Conservation (phyloP, 225 moss, liverwort and hornwort genomes). For the Bryoerythrophyllum caledonicum region DNA sequence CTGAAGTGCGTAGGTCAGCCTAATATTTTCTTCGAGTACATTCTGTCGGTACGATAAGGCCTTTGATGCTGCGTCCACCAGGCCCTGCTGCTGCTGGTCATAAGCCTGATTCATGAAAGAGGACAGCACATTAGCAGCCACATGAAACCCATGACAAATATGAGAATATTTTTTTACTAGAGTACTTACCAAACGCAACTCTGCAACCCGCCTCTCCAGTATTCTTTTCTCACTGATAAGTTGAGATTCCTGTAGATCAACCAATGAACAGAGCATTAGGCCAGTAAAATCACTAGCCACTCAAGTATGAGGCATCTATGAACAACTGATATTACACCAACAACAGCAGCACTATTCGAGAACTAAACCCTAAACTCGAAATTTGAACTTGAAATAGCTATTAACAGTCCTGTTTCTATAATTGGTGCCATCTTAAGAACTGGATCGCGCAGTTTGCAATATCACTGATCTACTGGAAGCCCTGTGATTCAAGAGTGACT, state of each 20-base stretch:
- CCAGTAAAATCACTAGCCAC: not conserved
- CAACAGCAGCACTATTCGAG: not conserved
- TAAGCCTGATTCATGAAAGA: slow-evolving; percentile 63
- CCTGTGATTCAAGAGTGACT: not conserved
- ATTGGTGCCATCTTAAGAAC: not conserved
- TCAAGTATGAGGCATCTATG: not conserved
- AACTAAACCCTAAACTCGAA: slow-evolving; percentile 2
- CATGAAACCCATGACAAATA: not conserved
- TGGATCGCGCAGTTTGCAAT: not conserved
- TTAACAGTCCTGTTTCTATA: not conserved
- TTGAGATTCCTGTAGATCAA: slow-evolving; percentile 71
- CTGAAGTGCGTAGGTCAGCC: slow-evolving; percentile 95
- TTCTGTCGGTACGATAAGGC: slow-evolving; percentile 95
- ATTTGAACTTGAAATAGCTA: not conserved
- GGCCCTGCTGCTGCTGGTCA: slow-evolving; percentile 96
- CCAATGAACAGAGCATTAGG: slow-evolving; percentile 1
- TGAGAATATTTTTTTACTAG: not conserved
- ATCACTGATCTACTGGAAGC: not conserved
- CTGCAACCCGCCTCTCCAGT: slow-evolving; percentile 93
- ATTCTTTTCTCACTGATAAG: slow-evolving; percentile 89
- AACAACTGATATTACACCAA: not conserved
- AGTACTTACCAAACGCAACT: slow-evolving; percentile 77
- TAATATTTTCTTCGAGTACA: slow-evolving; percentile 95
- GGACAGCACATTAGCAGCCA: slow-evolving; percentile 21
- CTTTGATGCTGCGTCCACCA: slow-evolving; percentile 98